A percentile compares a stretch with the other conserved stretches of the same genome.
Evolutionary conservation across 73 alveolate genomes (phyloP).

Genomic region (Loxodes magnus): DNA sequence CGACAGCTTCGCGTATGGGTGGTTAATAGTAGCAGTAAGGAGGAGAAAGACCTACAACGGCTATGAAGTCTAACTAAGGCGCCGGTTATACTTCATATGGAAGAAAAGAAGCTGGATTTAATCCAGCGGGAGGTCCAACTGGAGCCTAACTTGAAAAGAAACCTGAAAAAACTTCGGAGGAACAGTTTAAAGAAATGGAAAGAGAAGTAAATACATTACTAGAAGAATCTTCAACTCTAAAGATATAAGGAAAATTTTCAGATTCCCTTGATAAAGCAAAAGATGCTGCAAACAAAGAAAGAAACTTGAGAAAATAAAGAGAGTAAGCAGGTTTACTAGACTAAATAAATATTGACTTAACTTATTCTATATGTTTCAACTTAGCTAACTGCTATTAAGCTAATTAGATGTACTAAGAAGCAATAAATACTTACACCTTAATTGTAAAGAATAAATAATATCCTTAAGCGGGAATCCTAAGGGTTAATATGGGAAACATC

Average conservation of each 20-base stretch:
- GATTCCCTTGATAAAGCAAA: conserved; percentile 49
- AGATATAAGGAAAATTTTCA: conserved; percentile 19
- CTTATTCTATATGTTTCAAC: conserved; percentile 49
- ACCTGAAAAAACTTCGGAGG: conserved; percentile 26
- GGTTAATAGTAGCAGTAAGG: no score
- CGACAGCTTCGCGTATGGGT: no score
- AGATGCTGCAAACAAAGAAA: conserved; percentile 59
- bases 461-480: conserved; percentile 46
- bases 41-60: no score
- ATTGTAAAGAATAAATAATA: conserved; percentile 77
- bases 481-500: conserved; percentile 96
- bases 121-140: conserved; percentile 2
- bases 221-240: conserved; percentile 42
- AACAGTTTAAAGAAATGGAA: conserved; percentile 42
- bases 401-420: conserved; percentile 46
- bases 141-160: background rate
- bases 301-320: conserved; percentile 46
- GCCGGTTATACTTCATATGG: conserved; percentile 14
- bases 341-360: conserved; percentile 59
- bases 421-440: conserved; percentile 66
- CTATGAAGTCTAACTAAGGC: no score
- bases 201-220: conserved; percentile 47
- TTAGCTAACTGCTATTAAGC: conserved; percentile 36
- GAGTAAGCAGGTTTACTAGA: conserved; percentile 39
- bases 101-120: conserved; percentile 5